Base-by-base conservation (phyloP, 2,329 filamentous ascomycete species). In the Aspergillus phoenicis region DNA sequence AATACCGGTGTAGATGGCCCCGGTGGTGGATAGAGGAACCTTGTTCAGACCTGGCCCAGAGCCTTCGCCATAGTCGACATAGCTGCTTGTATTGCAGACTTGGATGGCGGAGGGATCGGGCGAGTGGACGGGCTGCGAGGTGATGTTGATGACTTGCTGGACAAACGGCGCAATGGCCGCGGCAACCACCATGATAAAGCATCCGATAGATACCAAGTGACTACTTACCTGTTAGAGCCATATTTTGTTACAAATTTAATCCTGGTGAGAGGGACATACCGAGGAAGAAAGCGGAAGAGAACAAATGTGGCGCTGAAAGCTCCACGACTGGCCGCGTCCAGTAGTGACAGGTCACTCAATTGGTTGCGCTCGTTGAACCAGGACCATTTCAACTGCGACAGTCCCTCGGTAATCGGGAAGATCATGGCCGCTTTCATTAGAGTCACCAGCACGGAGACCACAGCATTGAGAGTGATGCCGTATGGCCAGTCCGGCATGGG, bases 311-410 rank as follows among this genome's bases (percentile, higher is more conserved):
- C 68, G 4, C 74, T 74, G 60, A 67, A 65, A 2, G 70, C 64
- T 4, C 75, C 73, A 52, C 73, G 67, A 62, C 71, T 74, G 8
- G 75, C 75, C 10, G 70, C 66, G 63, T 78, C 75, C 24, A 75
- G 68, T 4, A 65, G 53, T 5, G 70, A 64, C 43, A 77, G 66
- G 59, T 77, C 73, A 38, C 67, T 68, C 36, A 76, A 41, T 45
- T 68, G 66, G 39, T 69, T 67, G 17, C 62, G 48, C 33, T 59
- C 54, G 53, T 61, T 66, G 52, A 75, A 76, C 72, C 73, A 76
- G 2, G 70, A 66, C 73, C 73, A 77, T 61, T 77, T 77, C 8
- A 75, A 60, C 55, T 75, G 75, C 11, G 70, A 69, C 20, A 76
- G 52, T 11, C 62, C 67, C 56, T 75, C 73, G 2, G 68, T 68